Base-by-base conservation (phyloP, 768 basidiomycete species). In the Cantharellus cinnabarinus region DNA sequence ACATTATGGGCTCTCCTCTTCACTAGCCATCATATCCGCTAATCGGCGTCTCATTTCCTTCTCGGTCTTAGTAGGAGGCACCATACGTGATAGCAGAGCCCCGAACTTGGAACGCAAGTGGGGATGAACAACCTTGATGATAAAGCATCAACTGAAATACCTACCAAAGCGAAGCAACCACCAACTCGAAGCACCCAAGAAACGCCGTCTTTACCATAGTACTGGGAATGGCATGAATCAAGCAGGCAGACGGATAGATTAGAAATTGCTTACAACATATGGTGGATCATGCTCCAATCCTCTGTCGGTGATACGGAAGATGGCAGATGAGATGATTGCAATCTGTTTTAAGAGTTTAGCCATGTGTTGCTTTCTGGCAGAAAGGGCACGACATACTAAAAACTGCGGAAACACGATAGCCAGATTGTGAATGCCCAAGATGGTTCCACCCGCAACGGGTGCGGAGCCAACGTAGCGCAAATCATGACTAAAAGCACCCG, bases 401-500 rank as follows among this genome's bases (percentile, higher is more conserved):
- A 97, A 86, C 65, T 97, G 93, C 29, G 93, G 93, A 71, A 89
- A 81, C 37, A 97, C 93, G 61, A 97, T 90, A 3, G 93, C 87
- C 15, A 97, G 74, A 67, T 97, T 97, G 67, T 97, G 93, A 44
- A 97, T 90, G 2, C 93, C 93, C 48, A 95, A 77, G 42, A 94
- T 81, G 1, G 93, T 95, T 4, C 91, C 91, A 15, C 90, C 91
- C 2, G 86, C 83, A 53, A 83, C 73, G 29, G 80, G 77, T 42
- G 75, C 71, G 3, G 69, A 65, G 37, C 75, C 69, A 40, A 44
- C 56, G 48, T 63, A 62, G 34, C 55, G 42, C 10, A 63, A 58
- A 38, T 65, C 62, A 37, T 54, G 7, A 10, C 10, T 54, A 7
- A 54, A 10, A 37, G 35, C 10, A n/a, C 54, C 63, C 37, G 44